Conservation (phyloP, 2,329 filamentous ascomycete genomes). For the Dothidotthia symphoricarpi region DNA sequence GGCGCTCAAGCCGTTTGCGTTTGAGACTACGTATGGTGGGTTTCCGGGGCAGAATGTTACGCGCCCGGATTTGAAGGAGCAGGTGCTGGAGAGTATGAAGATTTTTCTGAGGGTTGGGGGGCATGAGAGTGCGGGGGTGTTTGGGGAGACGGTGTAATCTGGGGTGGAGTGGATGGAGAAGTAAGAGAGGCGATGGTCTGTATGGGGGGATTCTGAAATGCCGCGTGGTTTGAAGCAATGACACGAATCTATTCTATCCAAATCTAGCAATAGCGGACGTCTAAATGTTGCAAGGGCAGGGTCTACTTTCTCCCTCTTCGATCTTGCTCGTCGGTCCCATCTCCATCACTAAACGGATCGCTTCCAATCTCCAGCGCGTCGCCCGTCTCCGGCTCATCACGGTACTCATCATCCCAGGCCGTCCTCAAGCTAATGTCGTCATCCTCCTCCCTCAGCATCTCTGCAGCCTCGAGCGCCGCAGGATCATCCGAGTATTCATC, state of each 20-base stretch:
- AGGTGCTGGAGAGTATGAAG: conserved; percentile 73
- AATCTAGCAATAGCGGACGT: too few relatives aligned
- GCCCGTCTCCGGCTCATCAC: conserved; percentile 45
- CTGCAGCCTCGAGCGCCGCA: conserved; percentile 41
- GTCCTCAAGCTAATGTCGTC: conserved; percentile 54
- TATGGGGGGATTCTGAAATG: too few relatives aligned
- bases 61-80: conserved; percentile 56
- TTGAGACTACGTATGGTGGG: conserved; percentile 65
- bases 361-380: conserved; percentile 43
- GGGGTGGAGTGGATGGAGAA: too few relatives aligned
- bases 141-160: conserved; percentile 23
- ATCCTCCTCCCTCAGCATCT: conserved; percentile 49
- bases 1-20: conserved; percentile 61
- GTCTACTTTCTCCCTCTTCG: conserved; percentile 4
- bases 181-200: too few relatives aligned
- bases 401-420: conserved; percentile 47
- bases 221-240: too few relatives aligned
- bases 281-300: neutral
- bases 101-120: conserved; percentile 62
- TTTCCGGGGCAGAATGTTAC: conserved; percentile 65
- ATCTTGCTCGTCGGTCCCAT: conserved; percentile 35
- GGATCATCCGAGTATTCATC: conserved; percentile 49
- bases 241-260: too few relatives aligned
- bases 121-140: conserved; percentile 45
- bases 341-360: conserved; percentile 46